Conservation (phyloP, 169 alveolate genomes). For the Toxoplasma gondii region DNA sequence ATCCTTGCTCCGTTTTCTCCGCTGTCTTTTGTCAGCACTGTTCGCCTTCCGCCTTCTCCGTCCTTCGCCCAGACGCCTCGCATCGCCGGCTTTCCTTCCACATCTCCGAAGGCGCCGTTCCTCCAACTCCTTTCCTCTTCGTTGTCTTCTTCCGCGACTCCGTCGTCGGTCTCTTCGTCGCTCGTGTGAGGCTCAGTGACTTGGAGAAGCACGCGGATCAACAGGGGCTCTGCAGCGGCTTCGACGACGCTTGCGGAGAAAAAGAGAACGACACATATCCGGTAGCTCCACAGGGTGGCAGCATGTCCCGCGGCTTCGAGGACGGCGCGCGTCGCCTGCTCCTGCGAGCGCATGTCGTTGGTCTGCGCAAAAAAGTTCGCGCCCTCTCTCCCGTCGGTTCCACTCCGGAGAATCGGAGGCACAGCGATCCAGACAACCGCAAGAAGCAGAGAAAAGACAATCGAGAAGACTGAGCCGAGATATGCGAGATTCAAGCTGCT, state of each 20-base stretch:
- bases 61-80: neutral
- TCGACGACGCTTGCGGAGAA: neutral
- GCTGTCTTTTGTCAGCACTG: neutral
- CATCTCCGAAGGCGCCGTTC: neutral
- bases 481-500: conserved; percentile 11
- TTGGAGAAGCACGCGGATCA: neutral
- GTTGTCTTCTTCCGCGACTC: neutral
- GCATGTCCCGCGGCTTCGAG: neutral
- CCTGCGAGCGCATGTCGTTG: no score
- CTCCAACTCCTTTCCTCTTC: neutral
- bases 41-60: neutral
- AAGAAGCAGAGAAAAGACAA: neutral
- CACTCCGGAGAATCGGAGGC: neutral
- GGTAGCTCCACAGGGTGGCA: neutral
- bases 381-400: neutral
- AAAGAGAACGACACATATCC: neutral
- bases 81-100: neutral
- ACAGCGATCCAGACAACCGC: neutral
- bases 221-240: conserved; percentile 18
- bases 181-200: neutral
- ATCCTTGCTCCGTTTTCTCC: neutral
- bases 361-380: neutral
- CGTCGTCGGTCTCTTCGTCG: neutral
- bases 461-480: neutral
- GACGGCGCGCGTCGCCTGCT: neutral